Base-by-base conservation (phyloP, 805 yeast species). In the Yarrowia hollandica region DNA sequence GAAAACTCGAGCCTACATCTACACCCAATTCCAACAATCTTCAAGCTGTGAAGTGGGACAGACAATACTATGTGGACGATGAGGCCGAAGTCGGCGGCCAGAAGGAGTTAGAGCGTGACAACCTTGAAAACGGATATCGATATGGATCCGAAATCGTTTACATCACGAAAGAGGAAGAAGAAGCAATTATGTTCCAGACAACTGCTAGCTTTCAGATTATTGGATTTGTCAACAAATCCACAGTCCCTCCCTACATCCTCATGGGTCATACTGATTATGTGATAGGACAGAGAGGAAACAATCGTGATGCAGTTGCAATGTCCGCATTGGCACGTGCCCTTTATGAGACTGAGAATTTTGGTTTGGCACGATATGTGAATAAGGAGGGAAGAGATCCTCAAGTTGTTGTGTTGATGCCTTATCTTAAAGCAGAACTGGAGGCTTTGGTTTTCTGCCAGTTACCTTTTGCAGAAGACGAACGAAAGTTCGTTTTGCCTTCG, bases 401-500 rank as follows among this genome's bases (percentile, higher is more conserved):
- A 56, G 74, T 75, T 76, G 84, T 82, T 59, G 83, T 78, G 2
- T 71, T 86, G 63, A 71, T 77, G 12, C 95, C 94, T 0, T 67
- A 67, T 0, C 65, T 72, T 22, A 66, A 76, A 15, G 61, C 60
- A 31, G 67, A 60, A 31, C 60, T 44, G 11, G 66, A 62, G 4
- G 65, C 60, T 1, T 76, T 88, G 58, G 71, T 79, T 0, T 67
- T 84, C 63, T 77, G 77, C 11, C 73, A 84, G 44, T 67, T 90
- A 11, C 94, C 96, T 1, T 88, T 80, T 69, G 78, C 79, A 39
- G 96, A 88, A 63, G 96, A 90, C 68, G 86, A 83, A 62, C 66
- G 72, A 15, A 58, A 54, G 26, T 66, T 62, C 56, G 80, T 81
- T 64, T 74, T 82, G 14, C 82, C 90, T 2, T 76, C 75, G 21